Conservation (phyloP, 768 basidiomycete genomes). For the Leccinum uliginosum region DNA sequence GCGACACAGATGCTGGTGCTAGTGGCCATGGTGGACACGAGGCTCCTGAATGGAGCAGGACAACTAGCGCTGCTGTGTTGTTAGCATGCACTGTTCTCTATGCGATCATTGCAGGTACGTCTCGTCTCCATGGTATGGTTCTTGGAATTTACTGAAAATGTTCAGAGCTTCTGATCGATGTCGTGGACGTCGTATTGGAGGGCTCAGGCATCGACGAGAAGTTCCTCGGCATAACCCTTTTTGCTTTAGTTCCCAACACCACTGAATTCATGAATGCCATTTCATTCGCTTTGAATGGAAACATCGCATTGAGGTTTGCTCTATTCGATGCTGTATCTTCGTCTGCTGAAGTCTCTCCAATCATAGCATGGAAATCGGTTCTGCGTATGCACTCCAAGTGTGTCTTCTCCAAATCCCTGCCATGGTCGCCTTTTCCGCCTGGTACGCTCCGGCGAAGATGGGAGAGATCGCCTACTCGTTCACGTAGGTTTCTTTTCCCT, state of each 20-base stretch:
- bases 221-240: conserved; percentile 93
- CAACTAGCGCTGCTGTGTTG: conserved; percentile 84
- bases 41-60: conserved; percentile 93
- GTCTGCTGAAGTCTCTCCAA: conserved; percentile 1
- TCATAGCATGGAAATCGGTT: conserved; percentile 96
- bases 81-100: conserved; percentile 88
- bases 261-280: conserved; percentile 99
- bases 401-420: conserved; percentile 96
- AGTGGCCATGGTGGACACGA: conserved; percentile 83
- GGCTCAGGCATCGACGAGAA: conserved; percentile 95
- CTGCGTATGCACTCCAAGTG: conserved; percentile 97
- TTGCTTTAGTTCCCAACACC: conserved; percentile 96
- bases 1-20: conserved; percentile 40
- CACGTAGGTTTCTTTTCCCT: conserved; percentile 57
- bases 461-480: conserved; percentile 87
- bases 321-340: neutral
- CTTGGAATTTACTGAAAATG: conserved; percentile 1
- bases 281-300: conserved; percentile 93
- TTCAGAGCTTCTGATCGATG: conserved; percentile 87
- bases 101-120: conserved; percentile 90
- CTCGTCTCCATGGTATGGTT: neutral
- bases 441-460: conserved; percentile 84
- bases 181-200: conserved; percentile 89
- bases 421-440: conserved; percentile 98
- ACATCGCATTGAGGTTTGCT: conserved; percentile 88